phyloP scores from a whole-genome alignment of 2,329 filamentous ascomycete species.

The Cordyceps farinosa region DNA sequence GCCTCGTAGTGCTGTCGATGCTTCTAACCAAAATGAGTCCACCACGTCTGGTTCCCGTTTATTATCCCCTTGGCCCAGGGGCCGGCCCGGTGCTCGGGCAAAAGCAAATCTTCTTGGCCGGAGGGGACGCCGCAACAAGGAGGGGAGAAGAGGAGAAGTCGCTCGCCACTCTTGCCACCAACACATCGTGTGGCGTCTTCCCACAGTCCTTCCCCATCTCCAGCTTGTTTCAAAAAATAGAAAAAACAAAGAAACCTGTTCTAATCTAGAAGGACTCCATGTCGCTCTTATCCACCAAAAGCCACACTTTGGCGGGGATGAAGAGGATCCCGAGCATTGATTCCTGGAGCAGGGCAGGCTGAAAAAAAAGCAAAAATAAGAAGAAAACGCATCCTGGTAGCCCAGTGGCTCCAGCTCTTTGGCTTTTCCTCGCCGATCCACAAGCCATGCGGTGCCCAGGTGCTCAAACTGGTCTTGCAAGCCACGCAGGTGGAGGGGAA shows the following conservation, averaged over 20 bases:
- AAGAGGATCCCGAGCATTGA: neutral
- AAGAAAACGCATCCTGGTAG: neutral
- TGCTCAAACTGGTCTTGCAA: constrained; percentile 2
- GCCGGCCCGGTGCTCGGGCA: constrained; percentile 13
- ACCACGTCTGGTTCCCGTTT: neutral
- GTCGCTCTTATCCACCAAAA: constrained; percentile 8
- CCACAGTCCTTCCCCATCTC: constrained; percentile 7
- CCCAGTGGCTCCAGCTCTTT: neutral
- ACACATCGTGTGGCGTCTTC: constrained; percentile 3
- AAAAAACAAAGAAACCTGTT: constrained; percentile 4
- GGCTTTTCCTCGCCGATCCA: constrained; percentile 1
- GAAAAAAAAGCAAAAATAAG: neutral
- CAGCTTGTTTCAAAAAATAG: constrained; percentile 9
- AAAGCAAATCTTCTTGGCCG: constrained; percentile 13
- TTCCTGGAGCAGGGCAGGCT: too few relatives aligned
- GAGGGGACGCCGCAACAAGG: neutral
- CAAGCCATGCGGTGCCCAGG: constrained; percentile 4
- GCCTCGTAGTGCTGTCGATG: neutral
- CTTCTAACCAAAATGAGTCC: neutral
- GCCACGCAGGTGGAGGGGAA: constrained; percentile 1
- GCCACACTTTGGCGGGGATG: neutral
- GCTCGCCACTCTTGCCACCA: neutral
- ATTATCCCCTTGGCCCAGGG: constrained; percentile 2
- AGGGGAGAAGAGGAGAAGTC: neutral
- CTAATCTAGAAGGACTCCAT: neutral